These are phyloP conservation scores for Cinnamomum chago DNA, from an alignment of 164 flowering plant species.

Conservation along the genomic window DNA sequence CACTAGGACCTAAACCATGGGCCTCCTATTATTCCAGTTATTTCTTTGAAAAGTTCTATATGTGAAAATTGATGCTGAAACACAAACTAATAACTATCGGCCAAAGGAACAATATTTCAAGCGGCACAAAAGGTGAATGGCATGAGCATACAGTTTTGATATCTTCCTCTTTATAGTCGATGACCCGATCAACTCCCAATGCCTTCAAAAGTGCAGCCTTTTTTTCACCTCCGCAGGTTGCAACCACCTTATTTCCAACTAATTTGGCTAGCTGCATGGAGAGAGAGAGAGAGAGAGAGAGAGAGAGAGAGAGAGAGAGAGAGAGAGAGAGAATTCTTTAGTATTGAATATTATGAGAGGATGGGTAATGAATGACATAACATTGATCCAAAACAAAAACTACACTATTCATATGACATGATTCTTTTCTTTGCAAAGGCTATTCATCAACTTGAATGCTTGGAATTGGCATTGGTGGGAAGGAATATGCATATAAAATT, in stretches of 20 bases:
- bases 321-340: background rate
- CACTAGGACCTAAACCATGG: background rate
- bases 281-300: no score
- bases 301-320: no score
- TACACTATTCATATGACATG: no score
- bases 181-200: slow-evolving; percentile 92
- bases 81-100: background rate
- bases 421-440: no score
- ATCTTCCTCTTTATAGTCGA: slow-evolving; percentile 79
- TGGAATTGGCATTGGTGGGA: no score
- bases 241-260: slow-evolving; percentile 91
- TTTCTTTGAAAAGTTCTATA: background rate
- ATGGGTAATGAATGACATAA: background rate
- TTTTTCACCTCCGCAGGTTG: slow-evolving; percentile 90
- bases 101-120: background rate
- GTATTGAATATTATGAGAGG: background rate
- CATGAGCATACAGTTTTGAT: slow-evolving; percentile 58
- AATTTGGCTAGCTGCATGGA: slow-evolving; percentile 76
- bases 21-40: background rate
- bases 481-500: no score
- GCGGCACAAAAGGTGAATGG: background rate
- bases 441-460: no score
- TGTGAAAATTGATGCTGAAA: background rate
- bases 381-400: no score
- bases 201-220: slow-evolving; percentile 76